Evolutionary conservation across 192 early-diverging fungal genomes (phyloP).

Genomic region (Entomortierella parvispora): DNA sequence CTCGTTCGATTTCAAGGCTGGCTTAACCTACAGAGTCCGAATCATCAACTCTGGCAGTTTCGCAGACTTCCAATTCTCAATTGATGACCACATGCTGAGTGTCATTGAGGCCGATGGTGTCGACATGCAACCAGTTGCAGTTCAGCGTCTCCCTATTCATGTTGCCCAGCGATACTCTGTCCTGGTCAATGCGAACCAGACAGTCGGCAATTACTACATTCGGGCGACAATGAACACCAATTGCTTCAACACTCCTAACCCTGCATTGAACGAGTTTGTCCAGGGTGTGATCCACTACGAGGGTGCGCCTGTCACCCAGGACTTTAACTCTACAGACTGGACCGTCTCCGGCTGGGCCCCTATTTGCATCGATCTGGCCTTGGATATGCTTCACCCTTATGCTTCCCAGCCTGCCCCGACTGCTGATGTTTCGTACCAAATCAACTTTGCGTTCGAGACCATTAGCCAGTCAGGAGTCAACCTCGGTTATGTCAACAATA

Average conservation of each 20-base stretch:
- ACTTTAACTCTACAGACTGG: conserved; percentile 33
- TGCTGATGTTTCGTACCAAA: background rate
- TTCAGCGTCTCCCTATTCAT: conserved; percentile 48
- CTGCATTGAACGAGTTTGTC: conserved; percentile 30
- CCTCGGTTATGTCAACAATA: conserved; percentile 31
- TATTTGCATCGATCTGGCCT: conserved; percentile 16
- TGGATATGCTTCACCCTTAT: conserved; percentile 35
- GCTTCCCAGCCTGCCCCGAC: conserved; percentile 2
- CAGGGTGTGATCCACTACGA: conserved; percentile 50
- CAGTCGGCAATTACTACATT: conserved; percentile 52
- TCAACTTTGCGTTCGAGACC: conserved; percentile 16
- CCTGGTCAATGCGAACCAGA: conserved; percentile 56
- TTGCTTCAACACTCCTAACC: conserved; percentile 39
- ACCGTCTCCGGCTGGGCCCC: conserved; percentile 13
- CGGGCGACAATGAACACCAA: conserved; percentile 50
- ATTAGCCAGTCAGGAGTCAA: conserved; percentile 7
- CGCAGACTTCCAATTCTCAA: conserved; percentile 51
- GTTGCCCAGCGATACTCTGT: conserved; percentile 59
- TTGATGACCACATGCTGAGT: conserved; percentile 51
- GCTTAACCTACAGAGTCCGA: conserved; percentile 39
- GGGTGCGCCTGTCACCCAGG: conserved; percentile 30
- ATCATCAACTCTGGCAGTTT: conserved; percentile 50
- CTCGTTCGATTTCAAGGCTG: conserved; percentile 31
- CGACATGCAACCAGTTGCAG: conserved; percentile 32
- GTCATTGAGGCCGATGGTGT: conserved; percentile 57